A percentile compares a stretch with the other conserved stretches of the same genome.
phyloP scores from a whole-genome alignment of 345 rosid species.

The Populus davidiana region DNA sequence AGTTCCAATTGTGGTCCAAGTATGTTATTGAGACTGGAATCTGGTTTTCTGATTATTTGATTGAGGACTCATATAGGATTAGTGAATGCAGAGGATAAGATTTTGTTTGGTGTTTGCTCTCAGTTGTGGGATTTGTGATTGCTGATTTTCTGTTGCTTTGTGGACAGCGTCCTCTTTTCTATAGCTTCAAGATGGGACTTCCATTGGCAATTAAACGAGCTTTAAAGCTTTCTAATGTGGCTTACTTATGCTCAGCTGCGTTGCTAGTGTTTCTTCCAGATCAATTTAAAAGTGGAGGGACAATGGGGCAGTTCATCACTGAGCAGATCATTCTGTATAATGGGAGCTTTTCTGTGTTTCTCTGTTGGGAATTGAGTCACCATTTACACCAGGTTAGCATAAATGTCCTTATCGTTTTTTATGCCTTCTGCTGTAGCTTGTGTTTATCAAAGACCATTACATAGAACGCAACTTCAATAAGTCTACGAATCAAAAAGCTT shows the following conservation, averaged over 20 bases:
- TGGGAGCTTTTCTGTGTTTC: conserved; percentile 55
- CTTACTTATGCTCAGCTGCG: conserved; percentile 45
- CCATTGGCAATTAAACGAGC: conserved; percentile 52
- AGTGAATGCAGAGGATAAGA: neutral
- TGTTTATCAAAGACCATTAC: neutral
- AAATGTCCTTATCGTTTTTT: neutral
- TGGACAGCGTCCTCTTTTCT: conserved; percentile 74
- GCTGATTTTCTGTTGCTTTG: conserved; percentile 13
- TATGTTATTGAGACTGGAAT: neutral
- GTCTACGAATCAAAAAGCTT: neutral
- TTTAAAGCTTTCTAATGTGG: conserved; percentile 51
- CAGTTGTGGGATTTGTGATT: neutral
- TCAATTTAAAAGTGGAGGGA: conserved; percentile 33
- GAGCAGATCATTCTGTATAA: conserved; percentile 55
- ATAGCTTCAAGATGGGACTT: conserved; percentile 84
- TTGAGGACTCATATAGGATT: neutral
- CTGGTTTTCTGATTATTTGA: neutral
- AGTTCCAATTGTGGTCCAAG: neutral
- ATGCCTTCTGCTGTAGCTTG: neutral
- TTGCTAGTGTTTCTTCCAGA: conserved; percentile 42
- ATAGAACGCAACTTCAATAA: neutral
- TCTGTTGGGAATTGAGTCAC: conserved; percentile 87
- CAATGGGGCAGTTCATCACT: conserved; percentile 42
- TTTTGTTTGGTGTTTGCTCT: neutral
- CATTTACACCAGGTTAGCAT: conserved; percentile 73